These are phyloP conservation scores for Afroboletus lepidellus DNA, from an alignment of 1,284 basidiomycete species.

Conservation along the genomic window DNA sequence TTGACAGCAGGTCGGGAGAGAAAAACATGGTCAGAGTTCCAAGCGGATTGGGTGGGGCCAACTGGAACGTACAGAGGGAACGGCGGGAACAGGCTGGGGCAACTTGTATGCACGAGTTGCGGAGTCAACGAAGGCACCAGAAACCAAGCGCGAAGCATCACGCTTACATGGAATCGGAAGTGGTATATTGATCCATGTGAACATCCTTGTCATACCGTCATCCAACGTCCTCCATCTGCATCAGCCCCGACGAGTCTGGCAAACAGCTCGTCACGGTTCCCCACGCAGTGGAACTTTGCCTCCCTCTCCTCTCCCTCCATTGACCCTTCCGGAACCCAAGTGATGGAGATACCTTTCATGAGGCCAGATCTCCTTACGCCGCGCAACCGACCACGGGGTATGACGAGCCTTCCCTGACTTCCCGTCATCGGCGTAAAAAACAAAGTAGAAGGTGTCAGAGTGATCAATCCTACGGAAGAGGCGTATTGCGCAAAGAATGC, in stretches of 20 bases:
- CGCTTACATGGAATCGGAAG: conserved; percentile 13
- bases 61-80: conserved; percentile 3
- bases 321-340: conserved; percentile 38
- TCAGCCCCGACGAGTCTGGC: conserved; percentile 56
- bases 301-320: conserved; percentile 38
- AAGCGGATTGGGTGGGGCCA: too few species aligned
- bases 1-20: conserved; percentile 66
- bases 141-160: conserved; percentile 28
- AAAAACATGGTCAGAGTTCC: conserved; percentile 56
- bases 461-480: conserved; percentile 57
- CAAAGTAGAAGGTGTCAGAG: conserved; percentile 47
- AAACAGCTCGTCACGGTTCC: conserved; percentile 63
- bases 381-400: conserved; percentile 47
- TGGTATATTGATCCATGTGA: conserved; percentile 9
- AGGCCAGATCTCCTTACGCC: conserved; percentile 58
- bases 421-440: conserved; percentile 57
- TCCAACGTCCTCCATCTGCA: conserved; percentile 39
- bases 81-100: not conserved
- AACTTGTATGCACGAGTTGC: conserved; percentile 7
- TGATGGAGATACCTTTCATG: conserved; percentile 51
- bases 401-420: conserved; percentile 42
- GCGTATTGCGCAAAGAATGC: conserved; percentile 61
- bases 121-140: not conserved
- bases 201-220: conserved; percentile 28
- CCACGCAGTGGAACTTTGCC: conserved; percentile 60